Conservation (phyloP, 768 basidiomycete genomes). For the Fomitopsis pulvina region DNA sequence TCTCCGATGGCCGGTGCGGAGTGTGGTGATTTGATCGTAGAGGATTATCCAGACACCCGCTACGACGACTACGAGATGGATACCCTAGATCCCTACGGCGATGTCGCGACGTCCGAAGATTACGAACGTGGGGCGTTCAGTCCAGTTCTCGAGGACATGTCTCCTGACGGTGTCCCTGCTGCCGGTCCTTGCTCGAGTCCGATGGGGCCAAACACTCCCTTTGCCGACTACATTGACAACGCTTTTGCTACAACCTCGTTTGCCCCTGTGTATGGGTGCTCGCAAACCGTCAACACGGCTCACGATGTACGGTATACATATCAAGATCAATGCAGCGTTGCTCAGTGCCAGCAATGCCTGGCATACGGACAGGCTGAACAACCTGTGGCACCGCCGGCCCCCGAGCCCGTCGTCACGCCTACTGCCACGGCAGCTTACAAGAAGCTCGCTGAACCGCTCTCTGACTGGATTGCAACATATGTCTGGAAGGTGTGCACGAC, state of each 20-base stretch:
- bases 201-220: slow-evolving; percentile 69
- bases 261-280: slow-evolving; percentile 1
- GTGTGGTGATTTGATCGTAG: slow-evolving; percentile 24
- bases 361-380: slow-evolving; percentile 19
- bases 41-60: slow-evolving; percentile 7
- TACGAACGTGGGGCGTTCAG: slow-evolving; percentile 43
- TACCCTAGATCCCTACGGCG: slow-evolving; percentile 3
- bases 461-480: slow-evolving; percentile 74
- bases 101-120: neutral
- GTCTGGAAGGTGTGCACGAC: slow-evolving; percentile 81
- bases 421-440: slow-evolving; percentile 54
- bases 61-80: slow-evolving; percentile 4
- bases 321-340: slow-evolving; percentile 20
- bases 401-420: slow-evolving; percentile 39
- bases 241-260: slow-evolving; percentile 42
- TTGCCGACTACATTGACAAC: slow-evolving; percentile 70
- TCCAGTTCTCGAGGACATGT: slow-evolving; percentile 49
- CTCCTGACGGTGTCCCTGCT: slow-evolving; percentile 44
- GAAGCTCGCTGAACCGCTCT: slow-evolving; percentile 69
- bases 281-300: slow-evolving; percentile 1
- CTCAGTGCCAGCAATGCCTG: slow-evolving; percentile 23
- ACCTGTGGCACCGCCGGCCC: slow-evolving; percentile 27
- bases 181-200: slow-evolving; percentile 61
- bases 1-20: slow-evolving; percentile 19
- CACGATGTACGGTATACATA: slow-evolving; percentile 10